Conservation (phyloP, 225 moss, liverwort and hornwort genomes). For the Ulota crispa region DNA sequence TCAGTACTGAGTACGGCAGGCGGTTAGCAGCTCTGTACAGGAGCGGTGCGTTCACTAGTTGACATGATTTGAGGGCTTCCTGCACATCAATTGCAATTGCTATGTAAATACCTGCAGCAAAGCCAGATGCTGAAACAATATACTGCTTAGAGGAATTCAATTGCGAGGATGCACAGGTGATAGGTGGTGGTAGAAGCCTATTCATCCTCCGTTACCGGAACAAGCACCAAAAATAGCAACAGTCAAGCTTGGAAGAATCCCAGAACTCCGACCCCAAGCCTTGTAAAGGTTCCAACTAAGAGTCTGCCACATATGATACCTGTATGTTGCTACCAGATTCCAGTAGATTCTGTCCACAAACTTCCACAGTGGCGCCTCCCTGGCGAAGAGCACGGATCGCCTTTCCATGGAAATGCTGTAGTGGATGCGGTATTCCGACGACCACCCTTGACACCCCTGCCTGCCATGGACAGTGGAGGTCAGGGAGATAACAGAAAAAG, state of each 20-base stretch:
- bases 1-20: conserved; percentile 87
- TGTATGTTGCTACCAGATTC: conserved; percentile 38
- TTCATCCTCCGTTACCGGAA: background rate
- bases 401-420: conserved; percentile 77
- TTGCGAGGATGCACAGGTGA: background rate
- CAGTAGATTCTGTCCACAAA: conserved; percentile 64
- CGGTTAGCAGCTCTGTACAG: conserved; percentile 80
- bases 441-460: conserved; percentile 90
- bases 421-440: conserved; percentile 80
- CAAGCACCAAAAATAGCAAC: background rate
- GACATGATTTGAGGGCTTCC: conserved; percentile 80
- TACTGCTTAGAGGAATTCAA: background rate
- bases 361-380: conserved; percentile 67
- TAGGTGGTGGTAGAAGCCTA: background rate
- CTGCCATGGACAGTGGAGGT: conserved; percentile 38
- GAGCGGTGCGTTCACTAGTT: conserved; percentile 80
- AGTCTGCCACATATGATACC: conserved; percentile 24
- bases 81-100: conserved; percentile 29
- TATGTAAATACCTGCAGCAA: conserved; percentile 1
- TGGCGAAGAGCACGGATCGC: conserved; percentile 71
- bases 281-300: background rate
- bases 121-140: background rate
- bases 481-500: background rate
- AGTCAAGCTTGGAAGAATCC: background rate
- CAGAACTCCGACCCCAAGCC: background rate